These are phyloP conservation scores for Colletotrichum navitas DNA, from an alignment of 2,329 filamentous ascomycete species.

Conservation along the genomic window DNA sequence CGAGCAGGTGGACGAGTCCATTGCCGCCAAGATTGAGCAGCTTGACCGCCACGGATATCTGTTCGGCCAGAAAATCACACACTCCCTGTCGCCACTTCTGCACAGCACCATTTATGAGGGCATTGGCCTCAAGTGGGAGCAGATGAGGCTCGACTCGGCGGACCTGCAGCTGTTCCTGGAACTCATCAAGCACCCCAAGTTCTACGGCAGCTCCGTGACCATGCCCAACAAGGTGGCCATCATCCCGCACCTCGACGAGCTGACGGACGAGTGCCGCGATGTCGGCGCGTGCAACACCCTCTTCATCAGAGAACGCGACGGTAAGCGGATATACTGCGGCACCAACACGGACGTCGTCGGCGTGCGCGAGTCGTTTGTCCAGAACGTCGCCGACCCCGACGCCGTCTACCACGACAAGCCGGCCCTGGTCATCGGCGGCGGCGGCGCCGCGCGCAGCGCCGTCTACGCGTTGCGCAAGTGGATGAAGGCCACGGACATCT, in stretches of 20 bases:
- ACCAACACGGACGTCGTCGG: conserved; percentile 87
- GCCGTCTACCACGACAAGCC: conserved; percentile 68
- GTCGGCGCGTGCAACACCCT: conserved; percentile 87
- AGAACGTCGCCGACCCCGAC: conserved; percentile 63
- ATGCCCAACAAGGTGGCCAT: conserved; percentile 89
- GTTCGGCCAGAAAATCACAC: conserved; percentile 68
- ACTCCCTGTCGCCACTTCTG: conserved; percentile 67
- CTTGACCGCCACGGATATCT: conserved; percentile 65
- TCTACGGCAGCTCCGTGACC: conserved; percentile 80
- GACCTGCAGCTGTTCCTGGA: conserved; percentile 63
- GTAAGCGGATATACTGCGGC: conserved; percentile 70
- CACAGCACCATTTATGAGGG: conserved; percentile 67
- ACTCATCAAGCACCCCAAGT: conserved; percentile 68
- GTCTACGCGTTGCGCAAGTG: conserved; percentile 80
- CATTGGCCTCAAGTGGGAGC: conserved; percentile 64
- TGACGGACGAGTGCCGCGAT: conserved; percentile 78
- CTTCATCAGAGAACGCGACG: conserved; percentile 68
- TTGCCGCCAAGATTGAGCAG: conserved; percentile 42
- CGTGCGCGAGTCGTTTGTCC: conserved; percentile 78
- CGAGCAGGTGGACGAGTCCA: conserved; percentile 30
- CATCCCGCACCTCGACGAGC: conserved; percentile 77
- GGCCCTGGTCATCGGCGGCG: conserved; percentile 81
- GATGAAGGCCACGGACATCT: conserved; percentile 76
- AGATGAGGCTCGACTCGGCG: conserved; percentile 65
- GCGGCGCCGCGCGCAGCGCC: conserved; percentile 82